Evolutionary conservation across 2,329 filamentous ascomycete genomes (phyloP).

Genomic region (Ceratocystis destructans): DNA sequence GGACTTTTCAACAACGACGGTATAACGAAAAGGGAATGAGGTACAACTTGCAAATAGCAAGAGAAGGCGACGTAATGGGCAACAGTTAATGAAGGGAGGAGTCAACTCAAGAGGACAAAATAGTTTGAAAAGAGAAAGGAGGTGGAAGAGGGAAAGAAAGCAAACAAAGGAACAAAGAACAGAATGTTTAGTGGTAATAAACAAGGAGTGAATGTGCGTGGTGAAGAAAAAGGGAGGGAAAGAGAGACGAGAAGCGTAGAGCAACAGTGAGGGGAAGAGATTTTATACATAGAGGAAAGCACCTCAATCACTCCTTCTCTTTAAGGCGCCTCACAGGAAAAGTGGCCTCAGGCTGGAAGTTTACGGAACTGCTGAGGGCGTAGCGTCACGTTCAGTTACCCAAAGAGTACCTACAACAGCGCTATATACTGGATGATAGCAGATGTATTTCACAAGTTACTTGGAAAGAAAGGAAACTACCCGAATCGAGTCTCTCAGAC

Average conservation of each 20-base stretch:
- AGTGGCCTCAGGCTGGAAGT: not conserved
- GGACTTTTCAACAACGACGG: not conserved
- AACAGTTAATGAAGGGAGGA: not conserved
- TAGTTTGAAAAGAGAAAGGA: not conserved
- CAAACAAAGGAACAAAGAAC: not conserved
- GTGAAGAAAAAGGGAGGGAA: slow-evolving; percentile 2
- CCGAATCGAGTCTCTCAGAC: not conserved
- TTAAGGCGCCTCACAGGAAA: not conserved
- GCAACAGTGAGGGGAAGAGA: not conserved
- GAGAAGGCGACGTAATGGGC: not conserved
- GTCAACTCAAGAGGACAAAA: not conserved
- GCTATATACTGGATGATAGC: not conserved
- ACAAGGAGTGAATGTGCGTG: slow-evolving; percentile 1
- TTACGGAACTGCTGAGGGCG: not conserved
- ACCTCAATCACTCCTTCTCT: not conserved
- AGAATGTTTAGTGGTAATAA: not conserved
- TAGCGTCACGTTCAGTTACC: not conserved
- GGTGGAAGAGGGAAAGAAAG: not conserved
- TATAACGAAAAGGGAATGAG: not conserved
- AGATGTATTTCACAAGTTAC: not conserved
- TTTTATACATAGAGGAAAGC: slow-evolving; percentile 2
- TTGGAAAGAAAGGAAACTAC: not conserved
- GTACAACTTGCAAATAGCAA: too few species aligned
- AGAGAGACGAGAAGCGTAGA: not conserved
- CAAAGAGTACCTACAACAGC: not conserved